phyloP scores from a whole-genome alignment of 2,329 filamentous ascomycete species.

The Alternaria angustiovoidea region DNA sequence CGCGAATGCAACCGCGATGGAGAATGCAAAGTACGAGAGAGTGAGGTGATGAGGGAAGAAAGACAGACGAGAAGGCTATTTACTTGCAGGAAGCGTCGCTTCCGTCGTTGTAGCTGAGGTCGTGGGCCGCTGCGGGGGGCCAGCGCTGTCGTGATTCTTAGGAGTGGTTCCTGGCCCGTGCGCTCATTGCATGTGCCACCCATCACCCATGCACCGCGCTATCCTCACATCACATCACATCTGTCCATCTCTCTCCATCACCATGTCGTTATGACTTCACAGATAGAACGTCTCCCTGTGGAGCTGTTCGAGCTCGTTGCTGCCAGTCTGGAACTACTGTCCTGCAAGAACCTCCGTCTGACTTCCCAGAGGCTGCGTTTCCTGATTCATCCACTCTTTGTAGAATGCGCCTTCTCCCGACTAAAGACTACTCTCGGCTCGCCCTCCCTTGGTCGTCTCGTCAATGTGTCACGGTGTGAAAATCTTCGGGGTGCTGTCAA shows the following conservation, averaged over 20 bases:
- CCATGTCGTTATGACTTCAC: slow-evolving; percentile 27
- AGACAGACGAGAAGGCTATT: slow-evolving; percentile 1
- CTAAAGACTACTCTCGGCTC: slow-evolving; percentile 34
- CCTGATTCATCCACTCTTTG: slow-evolving; percentile 33
- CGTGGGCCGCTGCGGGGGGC: slow-evolving; percentile 11
- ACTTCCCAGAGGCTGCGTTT: slow-evolving; percentile 32
- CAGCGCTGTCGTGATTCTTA: slow-evolving; percentile 15
- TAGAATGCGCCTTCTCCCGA: slow-evolving; percentile 31
- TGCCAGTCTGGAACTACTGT: slow-evolving; percentile 22
- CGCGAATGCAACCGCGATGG: background rate
- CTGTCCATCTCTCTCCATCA: background rate
- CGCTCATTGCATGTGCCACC: background rate
- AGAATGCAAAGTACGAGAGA: background rate
- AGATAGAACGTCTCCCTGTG: slow-evolving; percentile 37
- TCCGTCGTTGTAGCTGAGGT: slow-evolving; percentile 1
- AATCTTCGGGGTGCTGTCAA: slow-evolving; percentile 29
- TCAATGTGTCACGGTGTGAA: slow-evolving; percentile 23
- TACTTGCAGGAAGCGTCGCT: slow-evolving; percentile 20
- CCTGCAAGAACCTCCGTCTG: slow-evolving; percentile 34
- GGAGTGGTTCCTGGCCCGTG: slow-evolving; percentile 1
- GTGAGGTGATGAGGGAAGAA: background rate
- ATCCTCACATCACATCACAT: background rate
- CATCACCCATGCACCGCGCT: background rate
- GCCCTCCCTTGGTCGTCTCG: slow-evolving; percentile 34
- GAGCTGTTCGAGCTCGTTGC: slow-evolving; percentile 41